phyloP scores from a whole-genome alignment of 768 basidiomycete species.

The Rubroboletus pulcherrimus region DNA sequence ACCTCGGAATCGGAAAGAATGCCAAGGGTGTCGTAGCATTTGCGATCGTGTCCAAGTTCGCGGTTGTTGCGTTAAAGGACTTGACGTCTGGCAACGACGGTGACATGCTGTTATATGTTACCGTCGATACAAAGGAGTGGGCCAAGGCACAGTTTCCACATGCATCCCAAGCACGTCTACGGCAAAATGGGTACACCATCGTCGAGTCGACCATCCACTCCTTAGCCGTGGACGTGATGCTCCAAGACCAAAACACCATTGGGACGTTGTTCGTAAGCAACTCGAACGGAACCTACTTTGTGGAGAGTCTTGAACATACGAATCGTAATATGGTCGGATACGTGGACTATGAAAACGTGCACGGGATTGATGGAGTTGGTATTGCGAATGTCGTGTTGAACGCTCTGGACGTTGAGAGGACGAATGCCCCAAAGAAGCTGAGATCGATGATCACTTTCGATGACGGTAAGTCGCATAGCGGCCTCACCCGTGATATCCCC shows the following conservation, averaged over 20 bases:
- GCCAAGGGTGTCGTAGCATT: slow-evolving; percentile 90
- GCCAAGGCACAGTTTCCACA: slow-evolving; percentile 92
- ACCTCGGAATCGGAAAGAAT: slow-evolving; percentile 80
- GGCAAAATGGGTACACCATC: slow-evolving; percentile 94
- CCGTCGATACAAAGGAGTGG: slow-evolving; percentile 81
- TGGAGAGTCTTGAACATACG: slow-evolving; percentile 85
- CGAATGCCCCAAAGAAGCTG: slow-evolving; percentile 65
- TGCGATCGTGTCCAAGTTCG: slow-evolving; percentile 89
- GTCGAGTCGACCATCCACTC: slow-evolving; percentile 94
- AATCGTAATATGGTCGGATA: slow-evolving; percentile 86
- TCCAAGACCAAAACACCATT: slow-evolving; percentile 57
- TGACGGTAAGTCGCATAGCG: slow-evolving; percentile 50
- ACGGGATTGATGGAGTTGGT: slow-evolving; percentile 86
- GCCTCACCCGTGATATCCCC: background rate
- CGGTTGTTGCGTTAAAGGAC: slow-evolving; percentile 86
- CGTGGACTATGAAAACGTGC: slow-evolving; percentile 89
- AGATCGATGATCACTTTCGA: slow-evolving; percentile 85
- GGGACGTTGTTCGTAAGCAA: slow-evolving; percentile 96
- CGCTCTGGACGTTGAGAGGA: slow-evolving; percentile 74
- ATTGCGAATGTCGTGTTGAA: slow-evolving; percentile 87
- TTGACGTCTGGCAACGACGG: slow-evolving; percentile 48
- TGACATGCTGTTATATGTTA: slow-evolving; percentile 84
- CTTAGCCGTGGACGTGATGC: slow-evolving; percentile 88
- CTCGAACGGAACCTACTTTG: slow-evolving; percentile 94
- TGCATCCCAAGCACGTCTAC: slow-evolving; percentile 68